Percentiles rank a stretch among this genome's conserved stretches.
These are phyloP conservation scores for Ceratocystis colombiana DNA, from an alignment of 2,329 filamentous ascomycete species.

Conservation along the genomic window DNA sequence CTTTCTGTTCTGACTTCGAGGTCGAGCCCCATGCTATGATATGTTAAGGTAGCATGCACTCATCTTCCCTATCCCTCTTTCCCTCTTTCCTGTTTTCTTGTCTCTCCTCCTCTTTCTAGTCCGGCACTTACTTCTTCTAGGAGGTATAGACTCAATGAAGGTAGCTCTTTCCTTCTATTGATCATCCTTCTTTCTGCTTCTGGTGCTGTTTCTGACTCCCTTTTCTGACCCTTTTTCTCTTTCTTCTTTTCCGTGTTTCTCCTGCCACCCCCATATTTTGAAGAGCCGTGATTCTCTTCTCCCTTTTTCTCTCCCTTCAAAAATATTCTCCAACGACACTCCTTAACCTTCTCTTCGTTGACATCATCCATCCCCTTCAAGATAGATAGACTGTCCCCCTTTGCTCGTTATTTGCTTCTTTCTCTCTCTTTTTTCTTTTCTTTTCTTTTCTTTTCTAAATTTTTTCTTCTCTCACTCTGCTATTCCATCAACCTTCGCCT, in stretches of 20 bases:
- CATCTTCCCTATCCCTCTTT: background rate
- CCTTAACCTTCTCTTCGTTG: background rate
- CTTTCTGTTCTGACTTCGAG: background rate
- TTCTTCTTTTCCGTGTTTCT: conserved; percentile 11
- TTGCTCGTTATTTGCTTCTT: background rate
- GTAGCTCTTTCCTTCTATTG: conserved; percentile 2
- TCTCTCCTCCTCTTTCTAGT: background rate
- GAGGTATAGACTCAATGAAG: conserved; percentile 3
- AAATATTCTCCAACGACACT: conserved; percentile 8
- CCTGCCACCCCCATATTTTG: background rate
- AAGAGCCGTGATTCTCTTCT: conserved; percentile 14
- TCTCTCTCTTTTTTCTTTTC: background rate
- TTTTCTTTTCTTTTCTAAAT: background rate
- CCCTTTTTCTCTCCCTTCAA: conserved; percentile 7
- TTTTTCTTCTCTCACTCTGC: background rate
- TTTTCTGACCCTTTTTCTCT: background rate
- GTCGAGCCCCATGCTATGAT: background rate
- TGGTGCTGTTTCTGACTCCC: conserved; percentile 2
- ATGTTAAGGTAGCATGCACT: conserved; percentile 6
- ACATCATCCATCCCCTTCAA: background rate
- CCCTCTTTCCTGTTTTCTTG: background rate
- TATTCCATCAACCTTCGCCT: too few species aligned
- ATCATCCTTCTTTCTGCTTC: conserved; percentile 7
- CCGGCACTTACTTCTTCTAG: conserved; percentile 7
- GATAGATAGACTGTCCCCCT: background rate